Conservation (phyloP, 1,284 basidiomycete species). For the Cryptococcus deneoformans region DNA sequence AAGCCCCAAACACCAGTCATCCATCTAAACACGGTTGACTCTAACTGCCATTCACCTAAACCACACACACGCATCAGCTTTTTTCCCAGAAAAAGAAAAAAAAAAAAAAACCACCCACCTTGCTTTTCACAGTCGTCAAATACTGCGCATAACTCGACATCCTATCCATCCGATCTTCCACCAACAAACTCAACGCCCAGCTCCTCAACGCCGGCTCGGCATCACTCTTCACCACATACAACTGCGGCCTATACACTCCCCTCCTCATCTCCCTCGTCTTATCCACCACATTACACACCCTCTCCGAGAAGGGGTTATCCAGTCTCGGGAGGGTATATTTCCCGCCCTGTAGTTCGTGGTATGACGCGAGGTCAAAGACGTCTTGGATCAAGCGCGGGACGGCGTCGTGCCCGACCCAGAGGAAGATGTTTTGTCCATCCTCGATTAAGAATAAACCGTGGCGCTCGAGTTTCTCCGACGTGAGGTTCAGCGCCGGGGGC, state of each 20-base stretch:
- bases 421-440: slow-evolving; percentile 95
- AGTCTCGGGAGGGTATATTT: slow-evolving; percentile 86
- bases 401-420: slow-evolving; percentile 96
- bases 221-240: slow-evolving; percentile 99
- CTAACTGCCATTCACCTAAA: slow-evolving; percentile 7
- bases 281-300: slow-evolving; percentile 73
- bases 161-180: slow-evolving; percentile 94
- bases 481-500: slow-evolving; percentile 73
- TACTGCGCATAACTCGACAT: slow-evolving; percentile 96
- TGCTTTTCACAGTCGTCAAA: slow-evolving; percentile 70
- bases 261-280: slow-evolving; percentile 78
- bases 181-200: slow-evolving; percentile 91
- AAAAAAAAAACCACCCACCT: slow-evolving; percentile 52
- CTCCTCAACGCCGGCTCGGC: slow-evolving; percentile 89
- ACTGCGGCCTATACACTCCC: slow-evolving; percentile 87
- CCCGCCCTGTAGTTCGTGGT: slow-evolving; percentile 84
- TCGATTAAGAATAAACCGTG: slow-evolving; percentile 97
- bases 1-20: too few relatives aligned
- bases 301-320: slow-evolving; percentile 90
- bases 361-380: slow-evolving; percentile 87
- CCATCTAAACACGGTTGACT: not conserved
- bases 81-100: not conserved
- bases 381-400: slow-evolving; percentile 92
- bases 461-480: slow-evolving; percentile 86
- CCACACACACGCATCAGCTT: not conserved